Base-by-base conservation (phyloP, 2,329 filamentous ascomycete species). In the Fusarium mangiferae region DNA sequence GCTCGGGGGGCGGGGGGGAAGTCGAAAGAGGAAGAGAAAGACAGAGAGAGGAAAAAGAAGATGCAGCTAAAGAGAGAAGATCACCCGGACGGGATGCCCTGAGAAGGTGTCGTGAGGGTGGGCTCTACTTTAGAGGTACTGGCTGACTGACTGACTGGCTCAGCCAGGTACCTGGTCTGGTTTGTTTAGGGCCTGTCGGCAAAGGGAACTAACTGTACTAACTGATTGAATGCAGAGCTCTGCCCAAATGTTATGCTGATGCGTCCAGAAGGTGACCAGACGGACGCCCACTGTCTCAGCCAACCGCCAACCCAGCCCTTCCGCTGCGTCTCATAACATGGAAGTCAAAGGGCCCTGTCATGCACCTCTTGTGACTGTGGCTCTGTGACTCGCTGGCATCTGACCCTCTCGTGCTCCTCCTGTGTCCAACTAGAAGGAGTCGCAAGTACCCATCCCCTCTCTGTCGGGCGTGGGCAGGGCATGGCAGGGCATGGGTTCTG, bases 311-410 rank as follows among this genome's bases (percentile, higher is more conserved):
- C 52, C 59, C 36, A 72, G 44, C 52, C 59, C 44, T 72, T 42
- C 59, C 55, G 46, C 17, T 60, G 58, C 45, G 66, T 71, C 71
- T 74, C 70, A 71, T 66, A 63, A 24, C 70, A 48, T 48, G 26
- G 45, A 39, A 74, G 66, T 35, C 59, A 58, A 70, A 30, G 30
- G 30, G 41, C 62, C 62, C 45, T 52, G 49, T 62, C 62, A 65
- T 62, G 51, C 60, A 62, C 54, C 68, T 74, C 72, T 75, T 74
- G 72, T 74, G 68, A 74, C 68, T 75, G 68, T 75, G 63, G 59
- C 56, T 74, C 64, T 75, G 72, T 72, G 72, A 74, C 72, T 74
- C 60, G 72, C 62, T 55, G 68, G 66, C 72, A 75, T 75, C 68
- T 75, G 72, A 75, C 72, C 72, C 63, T 75, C 59, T 60, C 68